These are phyloP conservation scores for Fennellomyces sp. DNA, from an alignment of 371 early-diverging fungal genomes.

Conservation along the genomic window DNA sequence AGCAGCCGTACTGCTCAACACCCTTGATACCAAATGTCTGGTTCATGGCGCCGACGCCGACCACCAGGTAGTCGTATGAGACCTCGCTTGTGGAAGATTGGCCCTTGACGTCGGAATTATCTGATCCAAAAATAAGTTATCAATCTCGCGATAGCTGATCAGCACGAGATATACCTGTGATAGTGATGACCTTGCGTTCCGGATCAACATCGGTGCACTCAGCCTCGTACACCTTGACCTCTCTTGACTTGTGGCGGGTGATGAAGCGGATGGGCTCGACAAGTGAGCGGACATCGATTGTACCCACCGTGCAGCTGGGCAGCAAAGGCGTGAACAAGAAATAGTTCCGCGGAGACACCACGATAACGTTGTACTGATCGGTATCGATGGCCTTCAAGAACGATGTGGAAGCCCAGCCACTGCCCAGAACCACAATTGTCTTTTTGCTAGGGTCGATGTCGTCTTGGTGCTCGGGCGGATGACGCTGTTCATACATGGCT, in stretches of 20 bases:
- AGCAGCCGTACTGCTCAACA: constrained; percentile 84
- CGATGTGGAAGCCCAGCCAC: constrained; percentile 89
- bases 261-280: constrained; percentile 88
- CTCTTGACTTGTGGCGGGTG: constrained; percentile 83
- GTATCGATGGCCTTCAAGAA: constrained; percentile 79
- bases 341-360: constrained; percentile 89
- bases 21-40: constrained; percentile 91
- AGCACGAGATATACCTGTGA: too few species aligned
- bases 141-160: too few species aligned
- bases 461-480: constrained; percentile 66
- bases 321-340: constrained; percentile 93
- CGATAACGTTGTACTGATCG: constrained; percentile 76
- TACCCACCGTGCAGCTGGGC: constrained; percentile 86
- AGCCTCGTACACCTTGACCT: constrained; percentile 84
- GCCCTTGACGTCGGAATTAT: constrained; percentile 75
- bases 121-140: constrained; percentile 32
- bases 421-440: constrained; percentile 82
- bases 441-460: constrained; percentile 78
- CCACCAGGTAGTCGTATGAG: constrained; percentile 87
- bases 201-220: constrained; percentile 86
- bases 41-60: constrained; percentile 88
- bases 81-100: constrained; percentile 59
- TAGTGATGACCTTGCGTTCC: constrained; percentile 70
- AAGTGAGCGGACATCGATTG: constrained; percentile 82
- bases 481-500: constrained; percentile 58